Evolutionary conservation across 2,329 filamentous ascomycete species (phyloP).

Genomic region (Immersiporthe knoxdaviesiana): DNA sequence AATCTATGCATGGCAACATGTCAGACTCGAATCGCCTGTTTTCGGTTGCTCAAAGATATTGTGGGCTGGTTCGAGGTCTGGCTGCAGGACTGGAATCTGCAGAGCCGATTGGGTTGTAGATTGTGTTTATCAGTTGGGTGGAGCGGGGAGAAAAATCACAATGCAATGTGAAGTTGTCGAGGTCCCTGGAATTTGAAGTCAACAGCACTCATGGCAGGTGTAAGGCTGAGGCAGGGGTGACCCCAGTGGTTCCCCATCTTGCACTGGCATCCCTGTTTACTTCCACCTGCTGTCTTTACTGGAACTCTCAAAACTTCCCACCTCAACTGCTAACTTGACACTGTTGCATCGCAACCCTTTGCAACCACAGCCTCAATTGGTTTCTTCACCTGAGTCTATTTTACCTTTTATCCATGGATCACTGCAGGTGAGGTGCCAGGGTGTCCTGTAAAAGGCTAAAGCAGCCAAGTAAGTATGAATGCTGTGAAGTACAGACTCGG

Average conservation of each 20-base stretch:
- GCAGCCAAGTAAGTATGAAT: not conserved
- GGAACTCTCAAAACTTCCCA: not conserved
- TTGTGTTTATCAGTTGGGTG: conserved; percentile 21
- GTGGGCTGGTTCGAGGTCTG: not conserved
- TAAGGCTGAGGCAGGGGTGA: conserved; percentile 6
- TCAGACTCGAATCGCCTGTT: conserved; percentile 41
- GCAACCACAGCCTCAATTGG: not conserved
- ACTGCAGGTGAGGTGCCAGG: not conserved
- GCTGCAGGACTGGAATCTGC: conserved; percentile 10
- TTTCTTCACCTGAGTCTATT: not conserved
- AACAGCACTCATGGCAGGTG: not conserved
- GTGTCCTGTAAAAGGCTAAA: not conserved
- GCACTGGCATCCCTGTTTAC: not conserved
- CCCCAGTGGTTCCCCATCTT: not conserved
- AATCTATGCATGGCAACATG: conserved; percentile 20
- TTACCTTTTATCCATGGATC: not conserved
- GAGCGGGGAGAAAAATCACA: conserved; percentile 7
- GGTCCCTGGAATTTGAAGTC: conserved; percentile 20
- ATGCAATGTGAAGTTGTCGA: conserved; percentile 9
- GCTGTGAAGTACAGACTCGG: not conserved
- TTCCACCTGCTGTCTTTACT: not conserved
- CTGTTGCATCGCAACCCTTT: no score
- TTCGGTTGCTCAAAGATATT: conserved; percentile 33
- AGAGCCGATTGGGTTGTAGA: conserved; percentile 18
- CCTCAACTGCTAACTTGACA: not conserved